phyloP scores from a whole-genome alignment of 176 grass and related monocot genomes.

The Triticum dicoccoides region DNA sequence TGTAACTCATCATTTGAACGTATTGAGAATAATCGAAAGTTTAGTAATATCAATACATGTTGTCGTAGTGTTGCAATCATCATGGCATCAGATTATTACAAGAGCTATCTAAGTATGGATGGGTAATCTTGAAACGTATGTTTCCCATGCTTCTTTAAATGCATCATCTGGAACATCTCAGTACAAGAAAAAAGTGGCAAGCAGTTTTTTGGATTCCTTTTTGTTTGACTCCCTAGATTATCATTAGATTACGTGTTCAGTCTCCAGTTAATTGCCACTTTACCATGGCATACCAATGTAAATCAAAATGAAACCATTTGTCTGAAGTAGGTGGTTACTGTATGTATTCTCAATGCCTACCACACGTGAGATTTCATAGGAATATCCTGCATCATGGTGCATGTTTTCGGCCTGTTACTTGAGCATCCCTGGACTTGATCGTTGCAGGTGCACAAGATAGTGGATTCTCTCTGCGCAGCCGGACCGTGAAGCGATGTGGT shows the following conservation, averaged over 20 bases:
- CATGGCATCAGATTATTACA: no score
- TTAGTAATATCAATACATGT: no score
- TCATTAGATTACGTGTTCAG: no score
- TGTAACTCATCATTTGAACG: no score
- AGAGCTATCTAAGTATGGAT: no score
- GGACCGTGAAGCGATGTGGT: conserved; percentile 78
- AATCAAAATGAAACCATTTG: background rate
- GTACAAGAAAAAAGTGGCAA: background rate
- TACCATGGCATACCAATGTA: background rate
- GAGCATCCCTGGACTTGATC: background rate
- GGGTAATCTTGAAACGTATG: no score
- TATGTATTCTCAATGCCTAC: background rate
- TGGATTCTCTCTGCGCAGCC: conserved; percentile 66
- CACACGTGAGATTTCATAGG: background rate
- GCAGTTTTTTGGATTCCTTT: no score
- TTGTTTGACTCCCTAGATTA: no score
- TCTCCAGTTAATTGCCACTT: background rate
- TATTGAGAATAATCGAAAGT: no score
- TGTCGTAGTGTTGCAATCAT: no score
- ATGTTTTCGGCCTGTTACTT: background rate
- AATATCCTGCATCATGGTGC: background rate
- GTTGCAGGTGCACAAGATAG: conserved; percentile 80
- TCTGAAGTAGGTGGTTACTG: background rate
- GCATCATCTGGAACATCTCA: background rate
- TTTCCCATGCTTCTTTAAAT: background rate